phyloP scores from a whole-genome alignment of 257 asterid species.

The Voacanga thouarsii region DNA sequence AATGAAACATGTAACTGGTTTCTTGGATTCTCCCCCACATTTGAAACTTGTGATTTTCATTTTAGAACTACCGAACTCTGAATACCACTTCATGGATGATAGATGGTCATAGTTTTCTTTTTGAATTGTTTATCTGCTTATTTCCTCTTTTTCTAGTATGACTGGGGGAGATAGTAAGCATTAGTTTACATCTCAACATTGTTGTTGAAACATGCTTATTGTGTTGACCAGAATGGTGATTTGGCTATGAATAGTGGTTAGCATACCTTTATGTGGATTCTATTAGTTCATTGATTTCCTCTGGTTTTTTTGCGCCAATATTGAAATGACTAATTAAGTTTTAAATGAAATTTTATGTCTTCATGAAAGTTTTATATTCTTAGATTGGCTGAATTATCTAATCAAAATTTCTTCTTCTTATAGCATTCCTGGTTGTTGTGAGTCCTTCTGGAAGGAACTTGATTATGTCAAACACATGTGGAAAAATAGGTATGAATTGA shows the following conservation, averaged over 20 bases:
- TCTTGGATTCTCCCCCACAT: neutral
- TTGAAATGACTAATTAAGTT: too few relatives aligned
- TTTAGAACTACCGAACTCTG: neutral
- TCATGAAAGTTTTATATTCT: too few relatives aligned
- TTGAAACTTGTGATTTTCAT: too few relatives aligned
- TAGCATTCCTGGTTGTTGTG: too few relatives aligned
- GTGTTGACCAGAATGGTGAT: too few relatives aligned
- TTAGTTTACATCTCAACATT: neutral
- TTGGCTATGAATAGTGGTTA: too few relatives aligned
- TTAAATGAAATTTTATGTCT: too few relatives aligned
- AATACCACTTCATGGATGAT: neutral
- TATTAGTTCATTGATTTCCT: too few relatives aligned
- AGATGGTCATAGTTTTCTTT: neutral
- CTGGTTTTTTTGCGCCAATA: too few relatives aligned
- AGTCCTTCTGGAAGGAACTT: conserved; percentile 79
- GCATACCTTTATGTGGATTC: too few relatives aligned
- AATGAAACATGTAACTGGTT: neutral
- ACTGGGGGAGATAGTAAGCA: neutral
- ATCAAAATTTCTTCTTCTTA: too few relatives aligned
- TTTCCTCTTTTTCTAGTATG: neutral
- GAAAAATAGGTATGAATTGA: conserved; percentile 74
- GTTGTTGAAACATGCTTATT: neutral
- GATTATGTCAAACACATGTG: conserved; percentile 74
- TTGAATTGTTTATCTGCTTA: neutral
- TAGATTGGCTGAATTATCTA: too few relatives aligned